Base-by-base conservation (phyloP, 2,329 filamentous ascomycete genomes). In the Scortechinia acanthostroma region DNA sequence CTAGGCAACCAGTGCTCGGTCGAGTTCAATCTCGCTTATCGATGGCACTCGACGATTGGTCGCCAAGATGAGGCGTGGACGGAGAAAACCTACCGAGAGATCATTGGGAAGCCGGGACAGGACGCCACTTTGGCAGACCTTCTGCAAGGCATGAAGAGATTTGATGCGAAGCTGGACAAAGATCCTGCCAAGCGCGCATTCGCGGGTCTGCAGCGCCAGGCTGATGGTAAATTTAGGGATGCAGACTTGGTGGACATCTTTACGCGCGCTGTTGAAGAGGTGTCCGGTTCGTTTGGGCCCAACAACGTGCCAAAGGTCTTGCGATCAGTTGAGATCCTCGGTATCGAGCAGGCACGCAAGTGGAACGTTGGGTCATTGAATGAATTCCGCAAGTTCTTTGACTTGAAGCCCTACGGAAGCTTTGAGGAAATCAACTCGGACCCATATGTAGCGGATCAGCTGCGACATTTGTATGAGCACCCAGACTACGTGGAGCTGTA, bases 401-500 rank as follows among this genome's bases (percentile, higher is more conserved):
- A 72, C 2, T 65, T 85, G 30, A 70, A 75, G 55, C 68, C 66
- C 17, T 72, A 83, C 55, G 59, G 69, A 21, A 72, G 59, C 0
- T 83, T 84, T 53, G 68, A 67, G 44, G 75, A 80, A 37, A 77
- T 85, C 54, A 82, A 76, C 51, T 61, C 66, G 1, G 68, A 83
- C 50, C 63, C 66, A 2, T 68, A 77, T n/a, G 73, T 83, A 22
- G 70, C 72, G 1, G 63, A 71, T 21, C 63, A 70, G 4, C 66
- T 85, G 3, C 71, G 76, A 48, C 68, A 76, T 50, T 62, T 85
- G 13, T 85, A 85, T 58, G 70, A 73, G 19, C 69, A 80, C 42
- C 79, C 80, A 0, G 81, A 85, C 50, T 76, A 74, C 56, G 77
- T 88, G 13, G 83, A 88, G 55, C 66, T 87, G 4, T 87, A 87